A percentile compares a stretch with the other conserved stretches of the same genome.
Conservation (phyloP, 2,329 filamentous ascomycete species). For the Clathrospora elynae region DNA sequence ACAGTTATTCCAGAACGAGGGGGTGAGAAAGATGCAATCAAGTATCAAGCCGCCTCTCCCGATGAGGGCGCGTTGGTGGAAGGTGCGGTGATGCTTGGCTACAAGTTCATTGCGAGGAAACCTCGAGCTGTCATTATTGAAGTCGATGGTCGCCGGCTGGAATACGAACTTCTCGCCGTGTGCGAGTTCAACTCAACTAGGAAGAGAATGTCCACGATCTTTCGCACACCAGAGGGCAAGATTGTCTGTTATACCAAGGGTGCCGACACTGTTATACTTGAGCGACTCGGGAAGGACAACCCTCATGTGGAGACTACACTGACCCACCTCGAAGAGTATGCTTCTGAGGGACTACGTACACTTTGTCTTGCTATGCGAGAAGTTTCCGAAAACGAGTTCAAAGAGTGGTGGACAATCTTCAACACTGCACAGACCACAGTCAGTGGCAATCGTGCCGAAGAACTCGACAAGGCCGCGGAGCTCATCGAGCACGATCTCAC, state of each 20-base stretch:
- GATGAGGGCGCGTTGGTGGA: slow-evolving; percentile 97
- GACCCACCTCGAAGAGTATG: slow-evolving; percentile 97
- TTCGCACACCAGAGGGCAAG: slow-evolving; percentile 94
- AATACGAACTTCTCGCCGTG: slow-evolving; percentile 93
- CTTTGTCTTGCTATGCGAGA: slow-evolving; percentile 95
- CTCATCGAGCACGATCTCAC: slow-evolving; percentile 92
- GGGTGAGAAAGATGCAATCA: slow-evolving; percentile 82
- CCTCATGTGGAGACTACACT: slow-evolving; percentile 87
- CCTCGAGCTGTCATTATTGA: slow-evolving; percentile 85
- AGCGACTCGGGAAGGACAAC: slow-evolving; percentile 79
- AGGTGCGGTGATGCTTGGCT: slow-evolving; percentile 82
- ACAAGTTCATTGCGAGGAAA: slow-evolving; percentile 88
- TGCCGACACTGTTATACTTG: slow-evolving; percentile 95
- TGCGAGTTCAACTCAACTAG: slow-evolving; percentile 98
- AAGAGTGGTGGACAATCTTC: slow-evolving; percentile 84
- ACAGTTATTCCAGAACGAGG: slow-evolving; percentile 93
- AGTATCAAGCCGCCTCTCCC: slow-evolving; percentile 96
- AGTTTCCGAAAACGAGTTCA: slow-evolving; percentile 84
- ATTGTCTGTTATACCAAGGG: slow-evolving; percentile 94
- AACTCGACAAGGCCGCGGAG: slow-evolving; percentile 96
- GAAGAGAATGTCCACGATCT: slow-evolving; percentile 98
- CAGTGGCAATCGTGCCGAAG: slow-evolving; percentile 87
- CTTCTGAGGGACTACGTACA: slow-evolving; percentile 91
- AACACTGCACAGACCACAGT: slow-evolving; percentile 89
- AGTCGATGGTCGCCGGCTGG: slow-evolving; percentile 68